Evolutionary conservation across 2,329 filamentous ascomycete species (phyloP).

Genomic region (Sporothrix luriei): DNA sequence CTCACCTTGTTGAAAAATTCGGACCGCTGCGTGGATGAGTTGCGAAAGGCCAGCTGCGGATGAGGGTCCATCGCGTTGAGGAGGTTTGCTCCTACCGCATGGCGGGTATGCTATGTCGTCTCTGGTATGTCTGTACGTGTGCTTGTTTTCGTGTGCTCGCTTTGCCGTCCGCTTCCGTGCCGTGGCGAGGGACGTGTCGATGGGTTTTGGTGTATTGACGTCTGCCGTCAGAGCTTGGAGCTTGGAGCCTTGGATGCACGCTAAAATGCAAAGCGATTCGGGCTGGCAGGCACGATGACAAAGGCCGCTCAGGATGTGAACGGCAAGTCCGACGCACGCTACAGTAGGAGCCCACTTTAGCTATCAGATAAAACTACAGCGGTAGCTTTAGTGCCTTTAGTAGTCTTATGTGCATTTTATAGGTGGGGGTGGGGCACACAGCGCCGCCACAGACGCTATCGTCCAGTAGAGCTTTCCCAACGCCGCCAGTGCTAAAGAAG

Average conservation of each 20-base stretch:
- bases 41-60: conserved; percentile 34
- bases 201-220: neutral
- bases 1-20: conserved; percentile 39
- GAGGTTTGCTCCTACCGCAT: neutral
- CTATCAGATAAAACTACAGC: conserved; percentile 27
- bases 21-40: conserved; percentile 37
- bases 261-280: neutral
- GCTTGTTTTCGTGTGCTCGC: neutral
- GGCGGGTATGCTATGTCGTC: neutral
- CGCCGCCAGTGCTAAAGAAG: neutral
- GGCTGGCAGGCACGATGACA: neutral
- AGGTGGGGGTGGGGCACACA: conserved; percentile 23
- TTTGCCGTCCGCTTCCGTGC: conserved; percentile 14
- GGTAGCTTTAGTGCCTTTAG: neutral
- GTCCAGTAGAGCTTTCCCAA: neutral
- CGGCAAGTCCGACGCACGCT: neutral
- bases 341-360: conserved; percentile 21
- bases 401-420: neutral
- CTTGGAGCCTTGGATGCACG: no score
- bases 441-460: conserved; percentile 13
- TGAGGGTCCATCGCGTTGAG: conserved; percentile 31
- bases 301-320: neutral
- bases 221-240: neutral
- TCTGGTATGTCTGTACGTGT: neutral
- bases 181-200: neutral